Base-by-base conservation (phyloP, 768 basidiomycete species). In the Mycena latifolia region DNA sequence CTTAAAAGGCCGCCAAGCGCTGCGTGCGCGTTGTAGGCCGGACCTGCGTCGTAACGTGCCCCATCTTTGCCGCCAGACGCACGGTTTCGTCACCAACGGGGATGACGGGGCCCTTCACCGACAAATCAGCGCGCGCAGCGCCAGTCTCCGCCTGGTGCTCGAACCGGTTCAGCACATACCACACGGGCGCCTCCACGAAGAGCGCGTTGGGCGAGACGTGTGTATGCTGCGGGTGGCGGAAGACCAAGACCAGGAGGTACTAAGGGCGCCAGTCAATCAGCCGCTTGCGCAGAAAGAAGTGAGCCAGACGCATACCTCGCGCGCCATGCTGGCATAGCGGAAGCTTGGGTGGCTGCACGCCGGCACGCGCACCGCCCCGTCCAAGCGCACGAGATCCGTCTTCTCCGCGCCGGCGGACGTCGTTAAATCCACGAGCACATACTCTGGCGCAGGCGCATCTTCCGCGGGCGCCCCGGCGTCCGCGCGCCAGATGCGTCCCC, bases 281-380 rank as follows among this genome's bases (percentile, higher is more conserved):
- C 12, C 37, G 18, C 22, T 2, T 18, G 28, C 0, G 35, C 2
- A 27, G 24, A 20, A n/a, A 12, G 41, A 7, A 43, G n/a, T n/a
- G n/a, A n/a, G n/a, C n/a, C 6, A 20, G 3, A 3, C 17, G 47
- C 58, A 0, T 39, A 68, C 67, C 53, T 69, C 67, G 35, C 67
- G 67, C 1, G 41, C 67, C 63, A 69, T 65, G 41, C 55, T 47
- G 1, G 33, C 27, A 50, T 50, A 69, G 9, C 67, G 63, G 60
- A 69, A 69, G 29, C 67, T 69, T 18, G 67, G 67, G 50, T 61
- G 59, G 45, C 54, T 69, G 45, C 63, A 64, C 9, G 55, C 63
- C 12, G 67, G 67, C n/a, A 69, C 59, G 45, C 59, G 63, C 9
- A 69, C 48, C 54, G 66, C 69, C 15, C 69, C 69, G 35, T 70